Evolutionary conservation across 208 protist genomes (phyloP).

Genomic region (Wallacemonas sp.): DNA sequence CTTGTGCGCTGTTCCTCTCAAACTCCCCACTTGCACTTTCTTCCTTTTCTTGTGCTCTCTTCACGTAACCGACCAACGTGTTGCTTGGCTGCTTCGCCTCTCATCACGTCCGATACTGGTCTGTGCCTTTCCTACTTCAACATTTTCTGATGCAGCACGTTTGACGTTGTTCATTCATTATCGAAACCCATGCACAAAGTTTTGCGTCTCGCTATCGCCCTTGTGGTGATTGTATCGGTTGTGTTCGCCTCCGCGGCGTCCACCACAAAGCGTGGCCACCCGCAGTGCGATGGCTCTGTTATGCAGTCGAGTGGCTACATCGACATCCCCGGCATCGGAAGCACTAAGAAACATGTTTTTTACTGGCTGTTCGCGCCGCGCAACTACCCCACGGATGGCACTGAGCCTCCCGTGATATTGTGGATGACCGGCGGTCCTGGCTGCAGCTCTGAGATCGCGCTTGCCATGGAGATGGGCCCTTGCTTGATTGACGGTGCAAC

Average conservation of each 20-base stretch:
- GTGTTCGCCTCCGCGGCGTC: not conserved
- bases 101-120: no score
- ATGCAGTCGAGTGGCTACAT: constrained; percentile 80
- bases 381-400: constrained; percentile 34
- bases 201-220: no score
- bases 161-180: no score
- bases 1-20: no score
- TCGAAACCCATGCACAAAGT: no score
- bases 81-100: no score
- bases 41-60: no score
- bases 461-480: constrained; percentile 84
- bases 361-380: constrained; percentile 90
- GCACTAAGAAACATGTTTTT: constrained; percentile 72
- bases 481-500: constrained; percentile 64
- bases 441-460: constrained; percentile 68
- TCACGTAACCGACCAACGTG: no score
- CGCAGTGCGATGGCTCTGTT: constrained; percentile 40
- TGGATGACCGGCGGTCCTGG: constrained; percentile 93
- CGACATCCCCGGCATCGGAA: constrained; percentile 48
- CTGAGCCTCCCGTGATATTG: constrained; percentile 62
- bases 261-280: constrained; percentile 28
- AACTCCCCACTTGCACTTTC: no score
- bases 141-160: no score
- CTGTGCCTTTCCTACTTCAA: no score
- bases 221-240: constrained; percentile 5